Evolutionary conservation across 495 filamentous ascomycete species (phyloP).

Genomic region (Penicillium flavigenum): DNA sequence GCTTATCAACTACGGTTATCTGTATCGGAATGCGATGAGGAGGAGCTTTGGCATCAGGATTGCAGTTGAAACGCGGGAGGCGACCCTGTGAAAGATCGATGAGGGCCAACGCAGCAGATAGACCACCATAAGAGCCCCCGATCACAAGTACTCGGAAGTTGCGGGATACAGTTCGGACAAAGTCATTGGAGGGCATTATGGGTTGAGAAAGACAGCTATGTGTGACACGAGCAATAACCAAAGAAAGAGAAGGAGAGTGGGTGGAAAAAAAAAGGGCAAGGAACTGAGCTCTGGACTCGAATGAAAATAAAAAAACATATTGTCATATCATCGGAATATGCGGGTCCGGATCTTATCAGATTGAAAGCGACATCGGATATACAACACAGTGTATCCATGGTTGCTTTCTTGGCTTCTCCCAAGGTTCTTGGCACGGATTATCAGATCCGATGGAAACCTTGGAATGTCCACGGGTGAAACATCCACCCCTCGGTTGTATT

Average conservation of each 20-base stretch:
- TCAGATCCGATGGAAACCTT: conserved; percentile 7
- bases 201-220: not conserved
- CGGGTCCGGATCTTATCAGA: conserved; percentile 15
- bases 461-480: not conserved
- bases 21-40: conserved; percentile 50
- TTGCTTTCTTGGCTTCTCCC: not conserved
- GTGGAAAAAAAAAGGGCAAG: not conserved
- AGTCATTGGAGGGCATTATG: conserved; percentile 38
- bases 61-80: conserved; percentile 35
- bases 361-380: conserved; percentile 13
- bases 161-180: conserved; percentile 23
- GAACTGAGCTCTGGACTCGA: not conserved
- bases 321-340: conserved; percentile 4
- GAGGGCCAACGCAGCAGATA: conserved; percentile 59
- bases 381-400: not conserved
- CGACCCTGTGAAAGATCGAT: conserved; percentile 56
- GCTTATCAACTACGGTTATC: conserved; percentile 67
- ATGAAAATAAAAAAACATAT: not conserved
- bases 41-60: conserved; percentile 25
- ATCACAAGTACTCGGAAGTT: conserved; percentile 51
- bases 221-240: not conserved
- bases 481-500: not conserved
- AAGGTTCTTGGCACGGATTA: conserved; percentile 9
- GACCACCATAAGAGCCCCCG: conserved; percentile 65
- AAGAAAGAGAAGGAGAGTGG: not conserved